Evolutionary conservation across 495 filamentous ascomycete species (phyloP), one percentile per base, ranked within the genome.

Genomic region (Aspergillus hancockii): DNA sequence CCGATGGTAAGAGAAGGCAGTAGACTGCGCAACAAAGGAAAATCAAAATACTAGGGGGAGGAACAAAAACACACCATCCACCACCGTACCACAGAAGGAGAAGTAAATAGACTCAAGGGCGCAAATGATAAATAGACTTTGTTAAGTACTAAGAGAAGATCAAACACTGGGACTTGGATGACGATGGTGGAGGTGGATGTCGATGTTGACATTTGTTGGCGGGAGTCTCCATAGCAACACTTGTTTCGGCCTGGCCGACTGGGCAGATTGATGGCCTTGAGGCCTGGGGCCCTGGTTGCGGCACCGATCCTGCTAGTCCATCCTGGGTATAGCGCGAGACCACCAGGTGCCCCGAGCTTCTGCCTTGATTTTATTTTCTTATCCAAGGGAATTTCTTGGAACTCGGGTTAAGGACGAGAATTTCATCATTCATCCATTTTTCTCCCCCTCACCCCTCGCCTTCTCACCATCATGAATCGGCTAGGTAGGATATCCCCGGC

Each of bases 151-250:
- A 57, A 43, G 43, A 23, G 23, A 41, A 49, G 40, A 55, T 16
- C 22, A 51, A 23, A 50, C 38, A 54, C 8, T 2, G 22, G 36
- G 57, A 52, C 22, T 54, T 55, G 49, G 58, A 58, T 64, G 63
- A 14, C 14, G 57, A 65, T 46, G 50, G 54, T 53, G 51, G 51
- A 36, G 51, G 18, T 22, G 34, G 34, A 23, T 22, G 32, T 36
- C n/a, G 30, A 53, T 73, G 74, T 75, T 73, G 64, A 71, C 74
- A 71, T 55, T 57, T 63, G 59, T 36, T 61, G 45, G 53, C 65
- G 58, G 75, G 62, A 75, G 75, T 78, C 63, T 60, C 72, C 68
- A 70, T 67, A 60, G 73, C 71, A 78, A 78, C 74, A 30, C 45
- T 28, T 12, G 28, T 25, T 47, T 28, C 59, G 41, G 59, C 57